These are phyloP conservation scores for Calonectria pauciramosa DNA, from an alignment of 2,329 filamentous ascomycete species.

Conservation along the genomic window DNA sequence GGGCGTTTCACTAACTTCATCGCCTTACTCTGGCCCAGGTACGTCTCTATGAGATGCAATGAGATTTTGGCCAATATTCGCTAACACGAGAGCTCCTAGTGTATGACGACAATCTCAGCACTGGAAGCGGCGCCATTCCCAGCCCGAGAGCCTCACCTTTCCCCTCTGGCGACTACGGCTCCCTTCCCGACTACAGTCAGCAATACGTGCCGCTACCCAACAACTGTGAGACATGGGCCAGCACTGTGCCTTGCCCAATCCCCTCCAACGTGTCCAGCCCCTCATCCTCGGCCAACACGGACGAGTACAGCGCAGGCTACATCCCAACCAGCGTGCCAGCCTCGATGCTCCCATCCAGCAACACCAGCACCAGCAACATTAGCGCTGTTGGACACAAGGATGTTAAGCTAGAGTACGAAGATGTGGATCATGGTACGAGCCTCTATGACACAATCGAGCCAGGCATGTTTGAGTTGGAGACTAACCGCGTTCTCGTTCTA, in stretches of 20 bases:
- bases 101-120: conserved; percentile 58
- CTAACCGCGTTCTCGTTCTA: conserved; percentile 47
- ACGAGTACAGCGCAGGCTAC: conserved; percentile 62
- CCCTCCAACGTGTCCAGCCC: conserved; percentile 66
- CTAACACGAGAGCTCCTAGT: conserved; percentile 45
- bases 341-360: conserved; percentile 55
- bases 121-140: conserved; percentile 55
- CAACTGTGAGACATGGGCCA: conserved; percentile 62
- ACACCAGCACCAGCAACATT: conserved; percentile 47
- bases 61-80: conserved; percentile 10
- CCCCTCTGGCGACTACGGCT: conserved; percentile 59
- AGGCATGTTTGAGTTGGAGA: conserved; percentile 31
- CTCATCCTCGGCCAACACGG: conserved; percentile 61
- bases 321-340: conserved; percentile 64
- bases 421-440: conserved; percentile 50
- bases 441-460: background rate
- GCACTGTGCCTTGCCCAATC: conserved; percentile 58
- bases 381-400: conserved; percentile 52
- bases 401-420: conserved; percentile 58
- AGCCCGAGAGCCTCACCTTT: conserved; percentile 62
- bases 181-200: conserved; percentile 58
- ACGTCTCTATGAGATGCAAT: conserved; percentile 35
- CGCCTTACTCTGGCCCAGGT: conserved; percentile 59
- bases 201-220: conserved; percentile 55
- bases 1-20: conserved; percentile 57